Percentiles rank a stretch among this genome's conserved stretches.
phyloP scores from a whole-genome alignment of 805 yeast species.

The Ogataea ramenticola region DNA sequence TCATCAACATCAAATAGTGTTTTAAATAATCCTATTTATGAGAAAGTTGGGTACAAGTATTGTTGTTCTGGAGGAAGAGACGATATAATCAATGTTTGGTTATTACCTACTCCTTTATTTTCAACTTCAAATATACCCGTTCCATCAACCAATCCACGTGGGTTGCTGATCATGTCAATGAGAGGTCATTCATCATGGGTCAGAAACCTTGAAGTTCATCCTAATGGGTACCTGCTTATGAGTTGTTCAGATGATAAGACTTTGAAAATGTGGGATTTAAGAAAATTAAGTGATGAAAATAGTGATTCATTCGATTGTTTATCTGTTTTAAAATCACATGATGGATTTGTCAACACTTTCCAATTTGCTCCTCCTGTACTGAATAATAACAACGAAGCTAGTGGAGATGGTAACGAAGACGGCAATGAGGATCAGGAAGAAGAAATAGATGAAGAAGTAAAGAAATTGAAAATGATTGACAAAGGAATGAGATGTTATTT shows the following conservation, averaged over 20 bases:
- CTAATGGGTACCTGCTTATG: slow-evolving; percentile 61
- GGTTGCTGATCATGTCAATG: slow-evolving; percentile 48
- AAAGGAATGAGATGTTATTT: slow-evolving; percentile 53
- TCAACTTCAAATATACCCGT: slow-evolving; percentile 45
- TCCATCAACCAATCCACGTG: slow-evolving; percentile 56
- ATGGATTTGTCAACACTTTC: slow-evolving; percentile 67
- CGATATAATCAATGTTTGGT: slow-evolving; percentile 67
- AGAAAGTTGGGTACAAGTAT: slow-evolving; percentile 53
- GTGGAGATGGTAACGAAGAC: slow-evolving; percentile 2
- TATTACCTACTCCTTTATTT: slow-evolving; percentile 59
- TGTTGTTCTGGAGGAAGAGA: slow-evolving; percentile 79
- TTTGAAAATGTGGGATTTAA: slow-evolving; percentile 73
- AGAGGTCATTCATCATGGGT: slow-evolving; percentile 88
- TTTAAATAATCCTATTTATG: slow-evolving; percentile 18
- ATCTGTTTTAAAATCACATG: slow-evolving; percentile 51
- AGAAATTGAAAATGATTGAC: slow-evolving; percentile 26
- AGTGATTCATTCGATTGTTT: slow-evolving; percentile 22
- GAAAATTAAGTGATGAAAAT: not conserved
- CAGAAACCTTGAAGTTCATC: slow-evolving; percentile 60
- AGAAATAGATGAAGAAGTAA: slow-evolving; percentile 1
- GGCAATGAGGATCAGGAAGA: slow-evolving; percentile 6
- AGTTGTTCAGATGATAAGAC: slow-evolving; percentile 77
- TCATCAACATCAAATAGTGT: not conserved
- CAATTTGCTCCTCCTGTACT: slow-evolving; percentile 46
- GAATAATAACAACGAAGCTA: slow-evolving; percentile 5